Evolutionary conservation across 164 flowering plant species (phyloP).

Genomic region (Piper betle): DNA sequence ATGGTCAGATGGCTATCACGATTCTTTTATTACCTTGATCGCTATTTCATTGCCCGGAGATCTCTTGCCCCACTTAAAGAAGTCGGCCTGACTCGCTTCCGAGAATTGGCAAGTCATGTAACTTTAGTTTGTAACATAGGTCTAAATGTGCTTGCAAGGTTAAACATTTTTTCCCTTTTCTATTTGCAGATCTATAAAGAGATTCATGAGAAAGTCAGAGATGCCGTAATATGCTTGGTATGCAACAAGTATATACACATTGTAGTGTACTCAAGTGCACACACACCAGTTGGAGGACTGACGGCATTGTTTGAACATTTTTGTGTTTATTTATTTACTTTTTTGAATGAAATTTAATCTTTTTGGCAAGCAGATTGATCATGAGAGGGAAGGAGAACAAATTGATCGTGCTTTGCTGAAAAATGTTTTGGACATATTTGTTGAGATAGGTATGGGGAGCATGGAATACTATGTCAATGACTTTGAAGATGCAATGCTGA

Average conservation of each 20-base stretch:
- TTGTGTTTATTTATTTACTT: neutral
- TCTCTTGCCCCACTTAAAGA: slow-evolving; percentile 78
- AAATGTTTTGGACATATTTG: slow-evolving; percentile 52
- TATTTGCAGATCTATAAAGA: slow-evolving; percentile 7
- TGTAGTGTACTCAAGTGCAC: neutral
- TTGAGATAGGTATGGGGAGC: slow-evolving; percentile 72
- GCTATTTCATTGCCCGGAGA: slow-evolving; percentile 78
- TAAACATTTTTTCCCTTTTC: neutral
- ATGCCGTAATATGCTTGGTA: slow-evolving; percentile 16
- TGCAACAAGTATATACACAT: neutral
- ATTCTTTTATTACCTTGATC: slow-evolving; percentile 85
- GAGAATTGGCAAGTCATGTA: slow-evolving; percentile 39
- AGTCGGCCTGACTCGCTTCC: slow-evolving; percentile 91
- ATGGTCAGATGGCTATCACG: slow-evolving; percentile 97
- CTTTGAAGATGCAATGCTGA: slow-evolving; percentile 55
- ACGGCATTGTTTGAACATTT: too few relatives aligned
- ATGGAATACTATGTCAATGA: slow-evolving; percentile 58
- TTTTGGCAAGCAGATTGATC: slow-evolving; percentile 7
- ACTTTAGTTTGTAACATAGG: neutral
- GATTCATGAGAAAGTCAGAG: slow-evolving; percentile 9
- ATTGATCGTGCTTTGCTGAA: slow-evolving; percentile 29
- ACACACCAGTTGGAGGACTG: too few relatives aligned
- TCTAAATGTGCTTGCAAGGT: too few relatives aligned
- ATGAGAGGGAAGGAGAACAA: slow-evolving; percentile 40
- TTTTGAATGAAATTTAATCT: too few relatives aligned